These are phyloP conservation scores for Crithidia acanthocephali DNA, from an alignment of 208 protist genomes.

Conservation along the genomic window DNA sequence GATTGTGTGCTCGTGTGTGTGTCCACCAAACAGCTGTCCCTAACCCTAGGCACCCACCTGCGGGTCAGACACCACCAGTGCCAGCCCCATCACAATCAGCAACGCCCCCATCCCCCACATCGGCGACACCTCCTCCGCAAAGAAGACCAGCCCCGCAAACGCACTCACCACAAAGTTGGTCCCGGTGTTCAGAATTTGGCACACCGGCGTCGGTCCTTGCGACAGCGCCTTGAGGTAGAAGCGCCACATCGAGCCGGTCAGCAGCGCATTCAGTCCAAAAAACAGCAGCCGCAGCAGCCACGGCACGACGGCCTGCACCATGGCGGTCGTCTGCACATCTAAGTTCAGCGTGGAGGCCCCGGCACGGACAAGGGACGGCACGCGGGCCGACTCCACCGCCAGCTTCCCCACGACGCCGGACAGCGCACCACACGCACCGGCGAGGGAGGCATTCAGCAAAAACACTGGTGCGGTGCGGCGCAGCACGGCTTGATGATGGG, in stretches of 20 bases:
- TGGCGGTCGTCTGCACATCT: constrained; percentile 13
- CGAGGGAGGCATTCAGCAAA: constrained; percentile 70
- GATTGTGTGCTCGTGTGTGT: too few relatives aligned
- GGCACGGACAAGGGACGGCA: constrained; percentile 24
- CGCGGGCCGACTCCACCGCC: constrained; percentile 44
- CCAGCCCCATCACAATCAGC: constrained; percentile 67
- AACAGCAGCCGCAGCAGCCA: constrained; percentile 50
- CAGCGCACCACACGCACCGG: constrained; percentile 69
- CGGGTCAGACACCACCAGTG: constrained; percentile 72
- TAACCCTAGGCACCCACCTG: constrained; percentile 20
- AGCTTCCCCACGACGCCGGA: constrained; percentile 80
- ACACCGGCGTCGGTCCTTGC: constrained; percentile 82
- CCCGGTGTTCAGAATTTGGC: constrained; percentile 84
- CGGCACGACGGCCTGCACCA: constrained; percentile 30
- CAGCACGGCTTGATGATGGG: constrained; percentile 2
- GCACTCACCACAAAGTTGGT: constrained; percentile 86
- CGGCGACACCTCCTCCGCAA: constrained; percentile 70
- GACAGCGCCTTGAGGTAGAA: constrained; percentile 85
- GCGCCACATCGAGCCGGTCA: constrained; percentile 88
- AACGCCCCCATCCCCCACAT: constrained; percentile 70
- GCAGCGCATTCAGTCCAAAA: constrained; percentile 60
- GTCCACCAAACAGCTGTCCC: too few relatives aligned
- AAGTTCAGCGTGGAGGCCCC: constrained; percentile 16
- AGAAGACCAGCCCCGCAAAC: constrained; percentile 70
- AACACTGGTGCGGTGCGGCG: constrained; percentile 35